Conservation (phyloP, 208 protist species). For the Phytomonas sp. region DNA sequence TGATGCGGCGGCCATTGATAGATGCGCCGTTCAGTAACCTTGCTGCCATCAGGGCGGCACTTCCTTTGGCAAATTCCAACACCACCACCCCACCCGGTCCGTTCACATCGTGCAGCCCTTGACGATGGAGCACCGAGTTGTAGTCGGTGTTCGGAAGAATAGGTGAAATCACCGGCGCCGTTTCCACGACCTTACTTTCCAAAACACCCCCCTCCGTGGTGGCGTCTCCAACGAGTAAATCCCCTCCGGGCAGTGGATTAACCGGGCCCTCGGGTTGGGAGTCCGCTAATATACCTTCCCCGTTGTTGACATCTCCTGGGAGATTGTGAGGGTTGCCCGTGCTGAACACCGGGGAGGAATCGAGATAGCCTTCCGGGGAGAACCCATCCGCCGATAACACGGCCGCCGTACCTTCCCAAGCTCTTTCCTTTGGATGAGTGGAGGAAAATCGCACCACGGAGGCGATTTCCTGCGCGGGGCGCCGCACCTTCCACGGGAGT, state of each 20-base stretch:
- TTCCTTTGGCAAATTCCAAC: conserved; percentile 30
- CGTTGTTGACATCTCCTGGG: not conserved
- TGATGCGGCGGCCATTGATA: conserved; percentile 58
- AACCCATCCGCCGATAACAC: not conserved
- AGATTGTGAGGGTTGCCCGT: too few relatives aligned
- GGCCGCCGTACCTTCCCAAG: not conserved
- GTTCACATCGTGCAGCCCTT: conserved; percentile 42
- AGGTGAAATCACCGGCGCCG: too few relatives aligned
- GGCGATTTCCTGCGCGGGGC: conserved; percentile 39
- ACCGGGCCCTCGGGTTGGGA: not conserved
- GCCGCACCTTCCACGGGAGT: conserved; percentile 34
- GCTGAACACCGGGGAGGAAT: not conserved
- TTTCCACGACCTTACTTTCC: too few relatives aligned
- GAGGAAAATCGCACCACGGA: not conserved
- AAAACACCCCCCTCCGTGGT: too few relatives aligned
- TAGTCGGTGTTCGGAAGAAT: not conserved
- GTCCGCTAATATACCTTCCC: too few relatives aligned
- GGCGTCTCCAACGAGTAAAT: too few relatives aligned
- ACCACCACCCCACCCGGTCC: conserved; percentile 61
- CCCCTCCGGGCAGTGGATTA: too few relatives aligned
- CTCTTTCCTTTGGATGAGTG: not conserved
- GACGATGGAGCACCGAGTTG: conserved; percentile 12
- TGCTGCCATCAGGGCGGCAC: conserved; percentile 27
- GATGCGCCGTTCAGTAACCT: conserved; percentile 49
- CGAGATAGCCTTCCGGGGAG: not conserved